Evolutionary conservation across 2,329 filamentous ascomycete genomes (phyloP).

Genomic region (Epicoccum nigrum): DNA sequence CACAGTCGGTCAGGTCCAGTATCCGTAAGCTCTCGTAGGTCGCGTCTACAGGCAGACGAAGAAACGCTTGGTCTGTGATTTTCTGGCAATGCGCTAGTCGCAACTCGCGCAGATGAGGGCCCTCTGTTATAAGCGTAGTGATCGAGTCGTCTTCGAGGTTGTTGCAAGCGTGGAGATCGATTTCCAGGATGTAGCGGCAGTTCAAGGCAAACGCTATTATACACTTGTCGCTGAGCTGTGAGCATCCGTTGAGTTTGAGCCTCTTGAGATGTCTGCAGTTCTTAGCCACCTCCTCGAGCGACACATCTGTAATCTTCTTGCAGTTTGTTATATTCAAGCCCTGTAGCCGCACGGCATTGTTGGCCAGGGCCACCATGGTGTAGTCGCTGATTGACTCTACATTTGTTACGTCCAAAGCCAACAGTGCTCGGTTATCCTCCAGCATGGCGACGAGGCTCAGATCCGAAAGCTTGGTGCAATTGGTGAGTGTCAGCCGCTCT

Average conservation of each 20-base stretch:
- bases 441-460: constrained; percentile 80
- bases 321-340: constrained; percentile 93
- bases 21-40: constrained; percentile 89
- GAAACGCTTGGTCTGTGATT: constrained; percentile 87
- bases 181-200: constrained; percentile 93
- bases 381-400: constrained; percentile 80
- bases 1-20: constrained; percentile 89
- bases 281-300: constrained; percentile 78
- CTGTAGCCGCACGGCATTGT: constrained; percentile 83
- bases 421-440: constrained; percentile 76
- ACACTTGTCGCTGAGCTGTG: constrained; percentile 80
- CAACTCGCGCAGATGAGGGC: constrained; percentile 85
- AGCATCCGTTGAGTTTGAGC: constrained; percentile 93
- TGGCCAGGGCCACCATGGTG: constrained; percentile 77
- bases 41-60: constrained; percentile 71
- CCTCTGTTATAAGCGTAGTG: constrained; percentile 77
- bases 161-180: constrained; percentile 87
- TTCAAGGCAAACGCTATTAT: constrained; percentile 85
- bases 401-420: constrained; percentile 89
- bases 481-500: constrained; percentile 90
- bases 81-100: constrained; percentile 83
- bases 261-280: constrained; percentile 86
- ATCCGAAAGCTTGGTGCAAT: constrained; percentile 85
- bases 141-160: constrained; percentile 83
- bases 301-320: constrained; percentile 82